phyloP scores from a whole-genome alignment of 2,329 filamentous ascomycete species.

The Exophiala phaeomuriformis region DNA sequence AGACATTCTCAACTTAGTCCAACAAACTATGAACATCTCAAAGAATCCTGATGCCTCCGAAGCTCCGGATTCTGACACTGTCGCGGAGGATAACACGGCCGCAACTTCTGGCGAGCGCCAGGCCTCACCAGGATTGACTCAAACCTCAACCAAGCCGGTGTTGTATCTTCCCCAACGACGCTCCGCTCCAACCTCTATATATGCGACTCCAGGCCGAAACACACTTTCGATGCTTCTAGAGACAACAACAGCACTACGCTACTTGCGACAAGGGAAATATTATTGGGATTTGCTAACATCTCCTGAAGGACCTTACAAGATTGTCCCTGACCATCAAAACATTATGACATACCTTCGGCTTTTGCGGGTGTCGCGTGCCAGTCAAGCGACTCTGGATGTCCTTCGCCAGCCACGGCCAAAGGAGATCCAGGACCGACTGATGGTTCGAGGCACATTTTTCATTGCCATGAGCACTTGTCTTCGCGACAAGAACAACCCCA shows the following conservation, averaged over 20 bases:
- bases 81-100: neutral
- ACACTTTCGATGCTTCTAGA: constrained; percentile 63
- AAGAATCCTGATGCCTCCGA: neutral
- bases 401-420: constrained; percentile 43
- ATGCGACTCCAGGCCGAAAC: constrained; percentile 45
- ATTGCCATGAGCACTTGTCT: constrained; percentile 67
- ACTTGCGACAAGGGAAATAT: constrained; percentile 54
- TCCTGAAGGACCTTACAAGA: constrained; percentile 39
- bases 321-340: constrained; percentile 66
- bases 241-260: constrained; percentile 54
- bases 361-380: constrained; percentile 59
- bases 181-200: constrained; percentile 24
- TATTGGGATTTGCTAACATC: constrained; percentile 73
- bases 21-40: constrained; percentile 68
- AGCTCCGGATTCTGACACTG: too few relatives aligned
- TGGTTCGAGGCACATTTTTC: constrained; percentile 52
- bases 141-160: neutral
- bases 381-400: constrained; percentile 53
- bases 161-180: neutral
- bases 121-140: neutral
- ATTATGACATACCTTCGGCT: constrained; percentile 61
- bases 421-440: constrained; percentile 42
- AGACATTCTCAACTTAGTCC: constrained; percentile 66
- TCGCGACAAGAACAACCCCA: constrained; percentile 68
- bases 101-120: neutral